Percentiles rank a stretch among this genome's conserved stretches.
Evolutionary conservation across 805 yeast genomes (phyloP).

Genomic region (Teunomyces cretensis): DNA sequence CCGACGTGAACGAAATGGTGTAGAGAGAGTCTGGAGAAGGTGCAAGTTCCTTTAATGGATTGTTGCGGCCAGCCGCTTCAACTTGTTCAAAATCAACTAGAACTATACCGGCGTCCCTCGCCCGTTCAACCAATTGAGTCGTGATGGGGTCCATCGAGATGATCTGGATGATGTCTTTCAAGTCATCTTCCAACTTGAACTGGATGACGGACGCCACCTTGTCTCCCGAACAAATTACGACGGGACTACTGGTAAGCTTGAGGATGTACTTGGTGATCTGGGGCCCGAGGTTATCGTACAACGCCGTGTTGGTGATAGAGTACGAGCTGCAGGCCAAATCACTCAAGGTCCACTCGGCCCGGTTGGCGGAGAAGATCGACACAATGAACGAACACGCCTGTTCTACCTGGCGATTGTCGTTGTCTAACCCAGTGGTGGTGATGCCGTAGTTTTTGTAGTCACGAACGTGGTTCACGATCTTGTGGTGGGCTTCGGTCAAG

Average conservation of each 20-base stretch:
- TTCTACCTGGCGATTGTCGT: slow-evolving; percentile 8
- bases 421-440: neutral
- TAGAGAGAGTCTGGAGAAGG: slow-evolving; percentile 51
- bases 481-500: slow-evolving; percentile 25
- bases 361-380: slow-evolving; percentile 21
- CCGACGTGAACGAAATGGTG: slow-evolving; percentile 72
- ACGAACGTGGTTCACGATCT: slow-evolving; percentile 26
- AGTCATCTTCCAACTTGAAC: slow-evolving; percentile 13
- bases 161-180: slow-evolving; percentile 19
- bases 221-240: slow-evolving; percentile 16
- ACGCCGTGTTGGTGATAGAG: slow-evolving; percentile 19
- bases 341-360: slow-evolving; percentile 16
- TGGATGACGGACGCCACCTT: slow-evolving; percentile 14
- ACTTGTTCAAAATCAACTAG: slow-evolving; percentile 31
- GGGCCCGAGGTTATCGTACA: slow-evolving; percentile 21
- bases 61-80: slow-evolving; percentile 30
- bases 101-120: slow-evolving; percentile 23
- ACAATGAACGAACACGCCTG: slow-evolving; percentile 15
- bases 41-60: slow-evolving; percentile 33
- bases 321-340: slow-evolving; percentile 17
- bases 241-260: slow-evolving; percentile 16
- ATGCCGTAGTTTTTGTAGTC: slow-evolving; percentile 15
- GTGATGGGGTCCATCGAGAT: slow-evolving; percentile 27
- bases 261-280: slow-evolving; percentile 20
- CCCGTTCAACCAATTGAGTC: slow-evolving; percentile 13